Percentiles rank a stretch among this genome's conserved stretches.
Evolutionary conservation across 495 filamentous ascomycete genomes (phyloP).

Genomic region (Tuber brumale): DNA sequence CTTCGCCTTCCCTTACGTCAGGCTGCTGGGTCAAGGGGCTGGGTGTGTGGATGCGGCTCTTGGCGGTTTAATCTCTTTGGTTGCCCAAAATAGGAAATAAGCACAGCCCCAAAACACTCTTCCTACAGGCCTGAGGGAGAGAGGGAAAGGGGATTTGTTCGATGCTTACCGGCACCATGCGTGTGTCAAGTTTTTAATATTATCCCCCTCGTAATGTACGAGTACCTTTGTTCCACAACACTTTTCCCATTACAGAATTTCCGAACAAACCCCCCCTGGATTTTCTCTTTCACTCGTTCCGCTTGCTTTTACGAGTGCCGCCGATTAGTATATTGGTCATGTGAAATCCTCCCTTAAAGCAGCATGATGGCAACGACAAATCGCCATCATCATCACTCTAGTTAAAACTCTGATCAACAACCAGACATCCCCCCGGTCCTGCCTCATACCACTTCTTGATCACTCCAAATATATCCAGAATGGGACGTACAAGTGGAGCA

Average conservation of each 20-base stretch:
- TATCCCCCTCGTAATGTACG: not conserved
- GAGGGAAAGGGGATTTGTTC: not conserved
- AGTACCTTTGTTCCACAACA: not conserved
- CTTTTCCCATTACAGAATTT: not conserved
- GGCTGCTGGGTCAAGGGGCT: not conserved
- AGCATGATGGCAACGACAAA: no score
- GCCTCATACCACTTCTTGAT: no score
- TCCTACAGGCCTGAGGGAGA: not conserved
- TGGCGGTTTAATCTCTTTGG: not conserved
- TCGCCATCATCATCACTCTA: no score
- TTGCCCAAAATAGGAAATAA: not conserved
- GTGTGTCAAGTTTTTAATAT: not conserved
- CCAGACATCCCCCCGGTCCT: no score
- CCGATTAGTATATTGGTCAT: no score
- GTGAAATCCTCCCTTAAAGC: no score
- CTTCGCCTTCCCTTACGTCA: not conserved
- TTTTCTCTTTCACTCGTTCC: not conserved
- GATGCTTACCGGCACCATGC: not conserved
- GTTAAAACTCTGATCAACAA: no score
- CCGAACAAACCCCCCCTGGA: not conserved
- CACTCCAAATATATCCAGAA: no score
- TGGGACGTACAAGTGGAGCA: no score
- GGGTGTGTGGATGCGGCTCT: not conserved
- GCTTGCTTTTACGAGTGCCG: no score
- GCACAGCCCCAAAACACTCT: constrained; percentile 3